Evolutionary conservation across 2,329 filamentous ascomycete genomes (phyloP), one percentile per base, ranked within the genome.

Genomic region (Lachnellula cervina): DNA sequence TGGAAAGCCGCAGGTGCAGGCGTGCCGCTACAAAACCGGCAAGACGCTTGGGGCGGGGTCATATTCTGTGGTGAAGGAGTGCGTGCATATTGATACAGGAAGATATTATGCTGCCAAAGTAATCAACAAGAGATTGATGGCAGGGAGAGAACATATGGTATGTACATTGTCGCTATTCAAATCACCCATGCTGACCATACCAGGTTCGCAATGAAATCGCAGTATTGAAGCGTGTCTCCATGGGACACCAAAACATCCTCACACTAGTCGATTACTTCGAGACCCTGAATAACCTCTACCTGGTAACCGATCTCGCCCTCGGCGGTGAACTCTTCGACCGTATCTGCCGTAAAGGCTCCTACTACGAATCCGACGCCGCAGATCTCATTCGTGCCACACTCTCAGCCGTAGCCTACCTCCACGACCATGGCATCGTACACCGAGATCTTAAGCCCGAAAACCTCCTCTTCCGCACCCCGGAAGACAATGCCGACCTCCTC

Each of bases 231-330:
- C 88, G 88, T 69, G 93, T 99, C n/a, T 97, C 93, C 1, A 96
- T 99, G 89, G 94, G 94, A 54, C 93, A 99, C 75, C 90, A 94
- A 73, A 99, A 99, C 71, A 97, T 99, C 71, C 77, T 99, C 59
- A 99, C 94, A 1, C 81, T 99, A 57, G 94, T 97, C 67, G 94
- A 99, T 77, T 99, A 97, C 75, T 99, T 99, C 70, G 94, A 99
- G 77, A 99, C 94, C 6, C 96, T 97, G 89, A 97, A 99, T 77
- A 99, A 99, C 74, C 82, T 99, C 63, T 99, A 99, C 72, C 86
- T 99, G 38, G 94, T 99, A 51, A 97, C 94, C 44, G 94, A 99
- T 69, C 87, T 99, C 34, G 94, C 94, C 17, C 85, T 97, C 17
- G 94, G 94, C 61, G 94, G 94, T 65, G 94, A 99, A 73, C 84